These are phyloP conservation scores for Hanseniaspora lachancei DNA, from an alignment of 805 yeast species.

Conservation along the genomic window DNA sequence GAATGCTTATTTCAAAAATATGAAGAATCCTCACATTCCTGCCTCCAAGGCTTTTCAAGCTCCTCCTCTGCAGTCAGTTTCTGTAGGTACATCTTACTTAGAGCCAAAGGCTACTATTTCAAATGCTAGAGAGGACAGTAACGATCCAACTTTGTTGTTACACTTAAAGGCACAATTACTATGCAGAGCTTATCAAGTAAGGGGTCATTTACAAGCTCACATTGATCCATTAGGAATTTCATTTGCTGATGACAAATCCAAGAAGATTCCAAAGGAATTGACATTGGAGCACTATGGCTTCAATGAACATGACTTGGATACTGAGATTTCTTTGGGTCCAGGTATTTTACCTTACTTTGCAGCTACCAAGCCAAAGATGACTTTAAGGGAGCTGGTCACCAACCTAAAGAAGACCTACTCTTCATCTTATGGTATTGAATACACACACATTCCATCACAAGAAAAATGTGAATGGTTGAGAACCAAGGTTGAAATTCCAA, in stretches of 20 bases:
- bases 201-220: constrained; percentile 93
- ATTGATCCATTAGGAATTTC: constrained; percentile 91
- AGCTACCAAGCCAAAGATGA: constrained; percentile 45
- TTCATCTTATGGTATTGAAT: constrained; percentile 81
- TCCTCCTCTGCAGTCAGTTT: constrained; percentile 54
- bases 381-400: constrained; percentile 63
- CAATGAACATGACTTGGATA: constrained; percentile 71
- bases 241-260: constrained; percentile 51
- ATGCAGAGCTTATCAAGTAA: constrained; percentile 96
- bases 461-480: constrained; percentile 97
- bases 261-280: constrained; percentile 64
- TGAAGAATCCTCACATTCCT: constrained; percentile 57
- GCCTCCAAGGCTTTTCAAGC: constrained; percentile 70
- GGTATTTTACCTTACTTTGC: constrained; percentile 93
- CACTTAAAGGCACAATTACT: constrained; percentile 92
- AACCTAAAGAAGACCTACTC: constrained; percentile 78
- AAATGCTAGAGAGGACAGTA: constrained; percentile 23
- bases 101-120: constrained; percentile 21
- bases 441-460: constrained; percentile 91
- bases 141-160: constrained; percentile 53
- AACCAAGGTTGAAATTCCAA: constrained; percentile 86
- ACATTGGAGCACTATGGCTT: constrained; percentile 87
- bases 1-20: constrained; percentile 91
- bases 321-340: constrained; percentile 83
- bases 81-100: constrained; percentile 16